Conservation (phyloP, 768 basidiomycete species). For the Boletus vinaceobasis region DNA sequence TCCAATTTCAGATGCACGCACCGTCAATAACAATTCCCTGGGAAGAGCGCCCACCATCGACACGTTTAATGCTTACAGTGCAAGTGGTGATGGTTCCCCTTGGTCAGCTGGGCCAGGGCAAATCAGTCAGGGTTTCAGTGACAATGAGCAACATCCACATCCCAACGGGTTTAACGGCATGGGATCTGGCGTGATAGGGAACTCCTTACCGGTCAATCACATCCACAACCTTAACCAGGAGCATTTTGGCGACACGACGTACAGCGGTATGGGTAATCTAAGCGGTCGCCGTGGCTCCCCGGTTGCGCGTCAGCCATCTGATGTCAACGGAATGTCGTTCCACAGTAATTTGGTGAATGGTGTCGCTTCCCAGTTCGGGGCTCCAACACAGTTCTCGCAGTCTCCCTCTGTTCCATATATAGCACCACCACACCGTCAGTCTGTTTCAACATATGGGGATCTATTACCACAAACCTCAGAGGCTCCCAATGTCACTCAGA, state of each 20-base stretch:
- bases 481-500: constrained; percentile 17
- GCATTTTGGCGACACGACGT: constrained; percentile 21
- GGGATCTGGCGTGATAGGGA: constrained; percentile 17
- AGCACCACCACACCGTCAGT: constrained; percentile 17
- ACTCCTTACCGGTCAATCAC: constrained; percentile 18
- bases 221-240: constrained; percentile 27
- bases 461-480: constrained; percentile 15
- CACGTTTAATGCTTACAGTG: constrained; percentile 36
- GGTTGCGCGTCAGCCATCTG: constrained; percentile 19
- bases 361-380: constrained; percentile 20
- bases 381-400: constrained; percentile 18
- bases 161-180: constrained; percentile 24
- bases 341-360: constrained; percentile 13
- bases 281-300: constrained; percentile 22
- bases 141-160: constrained; percentile 23
- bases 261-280: constrained; percentile 22
- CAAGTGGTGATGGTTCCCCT: constrained; percentile 27
- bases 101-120: constrained; percentile 35
- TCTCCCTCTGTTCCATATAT: constrained; percentile 20
- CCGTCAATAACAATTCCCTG: constrained; percentile 31
- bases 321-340: constrained; percentile 25
- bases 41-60: constrained; percentile 37
- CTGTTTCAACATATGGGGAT: constrained; percentile 24
- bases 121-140: constrained; percentile 17
- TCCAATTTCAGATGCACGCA: constrained; percentile 37